Conservation (phyloP, 257 asterid genomes). For the Verbascum thapsus region DNA sequence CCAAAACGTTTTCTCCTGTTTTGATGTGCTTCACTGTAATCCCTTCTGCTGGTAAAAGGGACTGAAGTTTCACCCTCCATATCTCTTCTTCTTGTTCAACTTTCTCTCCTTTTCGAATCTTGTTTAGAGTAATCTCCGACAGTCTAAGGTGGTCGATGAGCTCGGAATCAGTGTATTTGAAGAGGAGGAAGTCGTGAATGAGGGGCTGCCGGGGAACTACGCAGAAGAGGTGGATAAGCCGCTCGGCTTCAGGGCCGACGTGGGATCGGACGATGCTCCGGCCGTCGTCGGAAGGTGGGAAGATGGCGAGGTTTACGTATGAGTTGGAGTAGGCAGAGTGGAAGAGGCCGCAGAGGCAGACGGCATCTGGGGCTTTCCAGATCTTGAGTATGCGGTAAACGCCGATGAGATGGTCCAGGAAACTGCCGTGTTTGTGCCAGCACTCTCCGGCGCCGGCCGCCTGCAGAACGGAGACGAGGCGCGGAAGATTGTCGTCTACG, state of each 20-base stretch:
- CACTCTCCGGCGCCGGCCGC: constrained; percentile 90
- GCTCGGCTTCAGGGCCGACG: constrained; percentile 75
- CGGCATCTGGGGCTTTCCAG: constrained; percentile 72
- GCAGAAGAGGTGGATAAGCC: constrained; percentile 76
- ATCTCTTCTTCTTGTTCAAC: constrained; percentile 31
- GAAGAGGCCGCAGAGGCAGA: constrained; percentile 86
- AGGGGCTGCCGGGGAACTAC: constrained; percentile 72
- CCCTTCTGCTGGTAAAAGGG: constrained; percentile 65
- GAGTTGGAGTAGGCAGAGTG: constrained; percentile 96
- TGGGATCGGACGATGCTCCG: constrained; percentile 68
- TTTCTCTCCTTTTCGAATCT: constrained; percentile 34
- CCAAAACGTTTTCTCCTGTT: constrained; percentile 67
- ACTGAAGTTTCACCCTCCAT: constrained; percentile 72
- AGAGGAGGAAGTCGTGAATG: constrained; percentile 63
- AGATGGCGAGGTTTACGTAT: constrained; percentile 82
- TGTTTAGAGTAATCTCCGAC: constrained; percentile 49
- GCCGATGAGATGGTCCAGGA: constrained; percentile 72
- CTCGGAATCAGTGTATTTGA: constrained; percentile 60
- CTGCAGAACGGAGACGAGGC: constrained; percentile 59
- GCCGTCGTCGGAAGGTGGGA: constrained; percentile 72
- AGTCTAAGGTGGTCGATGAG: constrained; percentile 56
- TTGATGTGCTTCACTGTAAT: constrained; percentile 66
- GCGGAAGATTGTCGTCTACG: constrained; percentile 57
- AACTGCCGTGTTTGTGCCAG: constrained; percentile 91
- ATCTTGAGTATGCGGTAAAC: constrained; percentile 74